Evolutionary conservation across 306 rosid species (phyloP), one percentile per base, ranked within the genome.

Genomic region (Castanea mollissima): DNA sequence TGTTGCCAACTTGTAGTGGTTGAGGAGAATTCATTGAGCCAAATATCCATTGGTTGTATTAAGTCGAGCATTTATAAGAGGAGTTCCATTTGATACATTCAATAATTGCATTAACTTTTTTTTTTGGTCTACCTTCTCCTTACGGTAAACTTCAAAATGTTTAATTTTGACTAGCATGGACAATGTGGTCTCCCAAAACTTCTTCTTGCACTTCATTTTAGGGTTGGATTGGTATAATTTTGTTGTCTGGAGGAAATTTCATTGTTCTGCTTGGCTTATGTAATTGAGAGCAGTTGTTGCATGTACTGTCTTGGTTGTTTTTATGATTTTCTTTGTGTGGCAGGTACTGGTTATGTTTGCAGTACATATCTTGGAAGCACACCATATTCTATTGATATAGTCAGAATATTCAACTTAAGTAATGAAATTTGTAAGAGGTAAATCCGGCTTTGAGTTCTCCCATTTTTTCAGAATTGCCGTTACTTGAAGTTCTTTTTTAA

Each of bases 261-360:
- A 7, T 65, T 63, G 20, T 34, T 67, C 6, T 67, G 15, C 7
- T 4, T 67, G 52, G 35, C 54, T 35, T 7, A 15, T 63, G 62
- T 19, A 11, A 72, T 21, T 56, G 19, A 52, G 74, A 51, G 73
- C 25, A 55, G 35, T 68, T 82, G 46, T 3, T 55, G 69, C 49
- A 8, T 77, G 57, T 74, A 74, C 67, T 59, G 35, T 19, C 41
- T 76, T 68, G 7, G 19, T 71, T 73, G 38, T 77, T 12, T 7
- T 7, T 49, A 32, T 46, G 9, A 41, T 51, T 27, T 84, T 75
- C 16, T 76, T 58, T 76, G 75, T 83, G 86, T 71, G 55, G 83
- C 90, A 91, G 99, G 99, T 72, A 79, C 87, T 0, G 97, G 99
- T 55, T 85, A 79, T 81, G 91, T 92, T 41, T 95, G 99, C 87